Evolutionary conservation across 2,329 filamentous ascomycete genomes (phyloP), one percentile per base, ranked within the genome.

Genomic region (Domatiomyces globalis): DNA sequence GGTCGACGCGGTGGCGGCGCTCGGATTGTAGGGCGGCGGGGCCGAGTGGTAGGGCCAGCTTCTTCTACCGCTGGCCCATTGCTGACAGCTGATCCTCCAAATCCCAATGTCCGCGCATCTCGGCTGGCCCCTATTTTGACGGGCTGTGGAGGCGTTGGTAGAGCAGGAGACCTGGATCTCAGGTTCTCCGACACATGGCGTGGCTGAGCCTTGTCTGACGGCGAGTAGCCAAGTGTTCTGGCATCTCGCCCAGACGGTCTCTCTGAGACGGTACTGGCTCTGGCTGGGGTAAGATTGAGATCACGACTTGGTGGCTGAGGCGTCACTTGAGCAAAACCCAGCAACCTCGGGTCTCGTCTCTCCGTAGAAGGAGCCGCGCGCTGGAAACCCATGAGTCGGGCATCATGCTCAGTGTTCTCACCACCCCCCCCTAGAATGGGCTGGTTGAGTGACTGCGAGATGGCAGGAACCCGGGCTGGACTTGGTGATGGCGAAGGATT

Each of bases 11-110:
- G 54, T 46, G 61, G 52, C 49, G 57, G 56, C 36, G 58, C 52
- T 48, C 56, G 56, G 19, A 63, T 63, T 39, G 65, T 63, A 45
- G 66, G 65, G 48, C 73, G 67, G 29, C 69, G 68, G 10, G 74
- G 73, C 22, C 77, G 63, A 8, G 66, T 67, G 77, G 78, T 27
- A 10, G 43, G n/a, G 76, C 75, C 45, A 71, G 48, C 39, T n/a
- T 57, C 54, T 45, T 59, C 56, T 18, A 48, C 48, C 33, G 45
- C 22, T 68, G 48, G 42, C 39, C 20, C 45, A 46, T 39, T 43
- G 12, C 33, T 15, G 17, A 36, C 43, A 49, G 43, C 44, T 20
- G 17, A 45, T 27, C n/a, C 17, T 20, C 19, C 36, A 15, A 60
- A 60, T 4, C 58, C 60, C 44, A 59, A 48, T 29, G 49, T 50